Conservation (phyloP, 768 basidiomycete genomes). For the Agrocybe chaxingu region DNA sequence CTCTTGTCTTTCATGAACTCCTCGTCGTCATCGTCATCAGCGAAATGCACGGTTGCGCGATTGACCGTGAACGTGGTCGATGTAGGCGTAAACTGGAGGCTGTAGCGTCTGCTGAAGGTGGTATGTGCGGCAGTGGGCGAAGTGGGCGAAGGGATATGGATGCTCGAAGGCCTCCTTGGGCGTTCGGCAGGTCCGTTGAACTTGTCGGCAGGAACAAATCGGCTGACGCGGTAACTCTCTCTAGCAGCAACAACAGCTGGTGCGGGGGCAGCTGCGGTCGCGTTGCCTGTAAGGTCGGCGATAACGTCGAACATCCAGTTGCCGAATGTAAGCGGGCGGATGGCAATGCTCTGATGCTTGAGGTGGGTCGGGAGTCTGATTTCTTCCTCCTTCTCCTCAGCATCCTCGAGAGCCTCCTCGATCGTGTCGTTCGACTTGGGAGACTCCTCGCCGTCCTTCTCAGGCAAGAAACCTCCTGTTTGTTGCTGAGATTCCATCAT, state of each 20-base stretch:
- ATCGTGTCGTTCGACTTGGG: constrained; percentile 41
- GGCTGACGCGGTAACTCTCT: too few relatives aligned
- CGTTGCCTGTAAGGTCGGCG: constrained; percentile 50
- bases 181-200: background rate
- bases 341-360: constrained; percentile 40
- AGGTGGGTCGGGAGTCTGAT: constrained; percentile 22
- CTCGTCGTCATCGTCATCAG: constrained; percentile 13
- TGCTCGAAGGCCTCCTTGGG: constrained; percentile 17
- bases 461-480: constrained; percentile 48
- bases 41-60: too few relatives aligned
- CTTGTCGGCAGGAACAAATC: background rate
- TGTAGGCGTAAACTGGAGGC: constrained; percentile 66
- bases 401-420: constrained; percentile 42
- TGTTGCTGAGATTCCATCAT: constrained; percentile 61
- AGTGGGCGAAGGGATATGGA: constrained; percentile 18
- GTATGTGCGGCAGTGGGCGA: constrained; percentile 25
- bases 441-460: constrained; percentile 30
- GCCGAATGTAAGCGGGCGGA: constrained; percentile 62
- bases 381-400: constrained; percentile 39
- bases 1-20: constrained; percentile 44
- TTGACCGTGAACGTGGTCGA: constrained; percentile 7
- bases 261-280: constrained; percentile 5
- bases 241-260: background rate
- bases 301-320: constrained; percentile 86
- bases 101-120: constrained; percentile 36